A percentile compares a stretch with the other conserved stretches of the same genome.
Evolutionary conservation across 1,284 basidiomycete species (phyloP).

Genomic region (Heterobasidion irregulare): DNA sequence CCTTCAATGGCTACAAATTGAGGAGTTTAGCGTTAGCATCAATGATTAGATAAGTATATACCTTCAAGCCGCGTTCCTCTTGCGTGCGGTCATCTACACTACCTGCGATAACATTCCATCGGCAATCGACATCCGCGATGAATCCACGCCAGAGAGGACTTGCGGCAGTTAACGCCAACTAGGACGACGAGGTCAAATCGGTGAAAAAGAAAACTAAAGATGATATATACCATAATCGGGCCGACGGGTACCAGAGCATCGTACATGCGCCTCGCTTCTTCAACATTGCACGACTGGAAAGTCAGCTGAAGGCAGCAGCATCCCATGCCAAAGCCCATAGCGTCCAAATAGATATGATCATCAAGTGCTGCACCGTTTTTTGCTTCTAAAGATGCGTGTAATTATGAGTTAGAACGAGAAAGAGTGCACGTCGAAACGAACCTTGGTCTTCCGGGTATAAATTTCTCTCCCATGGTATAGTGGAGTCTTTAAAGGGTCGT

Average conservation of each 20-base stretch:
- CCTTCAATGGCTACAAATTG: constrained; percentile 58
- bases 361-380: constrained; percentile 79
- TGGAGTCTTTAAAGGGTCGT: constrained; percentile 83
- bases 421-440: constrained; percentile 21
- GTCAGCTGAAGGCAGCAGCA: constrained; percentile 98
- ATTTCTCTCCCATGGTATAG: constrained; percentile 78
- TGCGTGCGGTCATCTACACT: constrained; percentile 95
- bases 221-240: constrained; percentile 75
- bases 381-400: constrained; percentile 48
- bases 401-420: background rate
- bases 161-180: constrained; percentile 92
- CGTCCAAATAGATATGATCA: constrained; percentile 97
- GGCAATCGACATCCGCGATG: constrained; percentile 92
- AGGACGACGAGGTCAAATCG: constrained; percentile 6
- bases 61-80: constrained; percentile 87
- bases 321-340: constrained; percentile 99
- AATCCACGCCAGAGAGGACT: constrained; percentile 94
- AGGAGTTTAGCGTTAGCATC: background rate
- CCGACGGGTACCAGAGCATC: constrained; percentile 92
- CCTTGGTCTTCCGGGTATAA: constrained; percentile 79
- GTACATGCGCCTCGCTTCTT: constrained; percentile 88
- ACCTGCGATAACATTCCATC: constrained; percentile 98
- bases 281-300: constrained; percentile 92
- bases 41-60: constrained; percentile 17
- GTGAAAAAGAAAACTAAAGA: background rate